These are phyloP conservation scores for Beauveria sp. DNA, from an alignment of 2,329 filamentous ascomycete species.

Conservation along the genomic window DNA sequence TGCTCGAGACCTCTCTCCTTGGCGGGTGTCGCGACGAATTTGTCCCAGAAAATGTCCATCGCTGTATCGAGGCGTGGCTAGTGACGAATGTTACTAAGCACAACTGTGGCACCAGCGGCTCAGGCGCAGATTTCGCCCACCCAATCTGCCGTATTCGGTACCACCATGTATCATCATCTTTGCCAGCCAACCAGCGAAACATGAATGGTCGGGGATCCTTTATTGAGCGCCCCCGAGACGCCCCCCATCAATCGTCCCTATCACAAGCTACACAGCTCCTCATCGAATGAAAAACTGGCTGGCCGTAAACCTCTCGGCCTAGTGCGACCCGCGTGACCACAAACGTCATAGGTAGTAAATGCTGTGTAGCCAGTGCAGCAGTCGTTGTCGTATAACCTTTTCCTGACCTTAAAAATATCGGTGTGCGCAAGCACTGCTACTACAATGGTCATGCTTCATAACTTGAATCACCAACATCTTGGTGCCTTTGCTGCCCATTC, in stretches of 20 bases:
- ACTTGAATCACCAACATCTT: background rate
- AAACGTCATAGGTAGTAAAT: constrained; percentile 4
- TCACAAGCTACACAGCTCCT: background rate
- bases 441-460: background rate
- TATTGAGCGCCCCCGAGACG: background rate
- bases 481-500: background rate
- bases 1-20: background rate
- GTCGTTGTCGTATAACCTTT: background rate
- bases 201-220: no score
- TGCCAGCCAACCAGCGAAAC: background rate
- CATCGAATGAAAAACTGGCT: background rate
- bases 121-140: background rate
- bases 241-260: background rate
- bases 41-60: background rate
- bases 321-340: constrained; percentile 11
- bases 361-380: background rate
- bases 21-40: background rate
- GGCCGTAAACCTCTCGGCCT: background rate
- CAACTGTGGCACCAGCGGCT: background rate
- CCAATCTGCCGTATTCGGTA: background rate
- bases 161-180: background rate
- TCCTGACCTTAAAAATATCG: background rate
- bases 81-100: background rate
- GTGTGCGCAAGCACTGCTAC: background rate
- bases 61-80: background rate